Conservation (phyloP, 805 yeast genomes). For the Candida tallmaniae region DNA sequence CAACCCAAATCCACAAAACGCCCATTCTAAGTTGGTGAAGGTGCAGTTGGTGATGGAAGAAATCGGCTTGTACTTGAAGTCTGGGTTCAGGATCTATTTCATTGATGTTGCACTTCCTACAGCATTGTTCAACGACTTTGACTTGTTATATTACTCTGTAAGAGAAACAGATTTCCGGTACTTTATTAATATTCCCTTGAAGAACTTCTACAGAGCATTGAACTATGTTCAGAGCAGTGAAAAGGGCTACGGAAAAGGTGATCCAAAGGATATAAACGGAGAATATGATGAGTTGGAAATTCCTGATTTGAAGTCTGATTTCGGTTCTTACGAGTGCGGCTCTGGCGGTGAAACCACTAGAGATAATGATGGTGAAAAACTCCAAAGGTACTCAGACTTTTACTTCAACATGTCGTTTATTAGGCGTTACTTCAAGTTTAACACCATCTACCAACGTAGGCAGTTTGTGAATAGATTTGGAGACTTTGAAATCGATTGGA, state of each 20-base stretch:
- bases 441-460: constrained; percentile 37
- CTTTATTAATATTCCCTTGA: constrained; percentile 43
- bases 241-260: constrained; percentile 23
- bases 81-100: constrained; percentile 45
- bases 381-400: constrained; percentile 30
- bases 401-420: constrained; percentile 28
- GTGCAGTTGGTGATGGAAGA: constrained; percentile 52
- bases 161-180: constrained; percentile 37
- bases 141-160: constrained; percentile 37
- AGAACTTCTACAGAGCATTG: constrained; percentile 44
- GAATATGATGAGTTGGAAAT: constrained; percentile 18
- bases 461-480: constrained; percentile 41
- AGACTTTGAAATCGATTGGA: constrained; percentile 31
- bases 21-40: constrained; percentile 13
- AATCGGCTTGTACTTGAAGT: constrained; percentile 48
- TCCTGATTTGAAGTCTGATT: constrained; percentile 7
- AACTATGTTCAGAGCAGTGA: constrained; percentile 30
- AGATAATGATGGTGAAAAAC: constrained; percentile 11
- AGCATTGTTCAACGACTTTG: constrained; percentile 37
- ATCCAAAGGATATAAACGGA: constrained; percentile 17
- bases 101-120: constrained; percentile 42
- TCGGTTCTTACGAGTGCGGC: no score
- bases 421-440: constrained; percentile 33
- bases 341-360: not conserved
- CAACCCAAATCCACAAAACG: constrained; percentile 4